These are phyloP conservation scores for Cytospora chrysosperma DNA, from an alignment of 2,329 filamentous ascomycete species.

Conservation along the genomic window DNA sequence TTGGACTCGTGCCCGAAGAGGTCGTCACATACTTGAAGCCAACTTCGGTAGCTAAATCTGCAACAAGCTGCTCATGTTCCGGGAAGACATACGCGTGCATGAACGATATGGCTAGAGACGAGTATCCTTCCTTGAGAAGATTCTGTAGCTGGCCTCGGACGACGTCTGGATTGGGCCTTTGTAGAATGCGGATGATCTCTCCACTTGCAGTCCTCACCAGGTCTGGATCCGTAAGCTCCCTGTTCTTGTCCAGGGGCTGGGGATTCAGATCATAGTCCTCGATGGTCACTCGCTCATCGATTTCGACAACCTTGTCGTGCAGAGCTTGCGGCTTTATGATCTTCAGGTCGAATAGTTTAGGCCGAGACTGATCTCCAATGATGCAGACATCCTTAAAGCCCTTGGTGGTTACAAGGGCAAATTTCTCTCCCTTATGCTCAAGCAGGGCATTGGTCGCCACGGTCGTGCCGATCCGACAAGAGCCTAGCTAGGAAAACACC, in stretches of 20 bases:
- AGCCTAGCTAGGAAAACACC: slow-evolving; percentile 49
- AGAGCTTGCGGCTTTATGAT: slow-evolving; percentile 67
- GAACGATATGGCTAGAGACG: slow-evolving; percentile 49
- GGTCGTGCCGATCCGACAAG: slow-evolving; percentile 74
- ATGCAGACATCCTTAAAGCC: slow-evolving; percentile 69
- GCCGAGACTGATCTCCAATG: slow-evolving; percentile 71
- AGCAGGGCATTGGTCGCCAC: slow-evolving; percentile 75
- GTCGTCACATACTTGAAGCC: slow-evolving; percentile 68
- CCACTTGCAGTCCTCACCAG: slow-evolving; percentile 63
- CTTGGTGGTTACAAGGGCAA: slow-evolving; percentile 69
- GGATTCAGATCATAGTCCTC: slow-evolving; percentile 70
- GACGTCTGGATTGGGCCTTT: slow-evolving; percentile 48
- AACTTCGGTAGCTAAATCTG: slow-evolving; percentile 52
- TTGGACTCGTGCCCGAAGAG: slow-evolving; percentile 66
- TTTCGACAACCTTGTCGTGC: slow-evolving; percentile 66
- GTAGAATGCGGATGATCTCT: slow-evolving; percentile 63
- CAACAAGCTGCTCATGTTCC: slow-evolving; percentile 62
- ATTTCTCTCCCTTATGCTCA: slow-evolving; percentile 68
- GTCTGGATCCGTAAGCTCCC: slow-evolving; percentile 36
- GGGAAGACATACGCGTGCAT: slow-evolving; percentile 71
- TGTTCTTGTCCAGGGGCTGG: slow-evolving; percentile 48
- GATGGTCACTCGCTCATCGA: slow-evolving; percentile 70
- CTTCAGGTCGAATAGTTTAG: slow-evolving; percentile 69
- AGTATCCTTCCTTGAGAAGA: slow-evolving; percentile 56
- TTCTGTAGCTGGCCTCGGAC: slow-evolving; percentile 57